Evolutionary conservation across 2,329 filamentous ascomycete genomes (phyloP).

Genomic region (Zasmidium cellare): DNA sequence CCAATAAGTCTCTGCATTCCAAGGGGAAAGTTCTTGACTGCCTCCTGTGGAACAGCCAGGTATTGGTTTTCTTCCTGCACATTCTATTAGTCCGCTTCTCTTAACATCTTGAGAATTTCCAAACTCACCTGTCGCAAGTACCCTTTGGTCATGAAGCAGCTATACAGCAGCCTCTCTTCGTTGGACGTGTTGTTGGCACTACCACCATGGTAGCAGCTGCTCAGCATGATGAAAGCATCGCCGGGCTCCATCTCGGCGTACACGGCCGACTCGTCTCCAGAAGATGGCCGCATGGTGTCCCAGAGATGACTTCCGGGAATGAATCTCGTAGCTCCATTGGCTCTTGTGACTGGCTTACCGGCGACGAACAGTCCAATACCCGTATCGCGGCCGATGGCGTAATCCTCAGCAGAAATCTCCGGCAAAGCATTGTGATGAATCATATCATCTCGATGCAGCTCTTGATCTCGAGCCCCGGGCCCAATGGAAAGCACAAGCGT

Average conservation of each 20-base stretch:
- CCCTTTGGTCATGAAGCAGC: constrained; percentile 36
- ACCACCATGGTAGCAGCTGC: constrained; percentile 38
- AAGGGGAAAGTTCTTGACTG: constrained; percentile 16
- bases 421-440: constrained; percentile 25
- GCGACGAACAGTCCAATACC: constrained; percentile 39
- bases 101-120: no score
- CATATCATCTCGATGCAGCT: constrained; percentile 33
- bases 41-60: constrained; percentile 30
- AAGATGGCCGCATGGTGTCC: constrained; percentile 26
- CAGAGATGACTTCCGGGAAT: constrained; percentile 41
- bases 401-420: constrained; percentile 6
- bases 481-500: constrained; percentile 29
- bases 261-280: constrained; percentile 31
- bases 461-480: constrained; percentile 30
- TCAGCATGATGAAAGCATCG: constrained; percentile 40
- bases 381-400: constrained; percentile 26
- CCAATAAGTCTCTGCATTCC: constrained; percentile 4
- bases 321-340: constrained; percentile 40
- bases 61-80: constrained; percentile 45
- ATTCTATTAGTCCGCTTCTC: no score
- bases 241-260: constrained; percentile 32
- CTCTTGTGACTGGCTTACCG: constrained; percentile 31
- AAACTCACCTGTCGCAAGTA: constrained; percentile 36
- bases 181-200: constrained; percentile 35
- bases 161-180: constrained; percentile 36